These are phyloP conservation scores for Rhododendron vialii DNA, from an alignment of 148 eudicot species.

Conservation along the genomic window DNA sequence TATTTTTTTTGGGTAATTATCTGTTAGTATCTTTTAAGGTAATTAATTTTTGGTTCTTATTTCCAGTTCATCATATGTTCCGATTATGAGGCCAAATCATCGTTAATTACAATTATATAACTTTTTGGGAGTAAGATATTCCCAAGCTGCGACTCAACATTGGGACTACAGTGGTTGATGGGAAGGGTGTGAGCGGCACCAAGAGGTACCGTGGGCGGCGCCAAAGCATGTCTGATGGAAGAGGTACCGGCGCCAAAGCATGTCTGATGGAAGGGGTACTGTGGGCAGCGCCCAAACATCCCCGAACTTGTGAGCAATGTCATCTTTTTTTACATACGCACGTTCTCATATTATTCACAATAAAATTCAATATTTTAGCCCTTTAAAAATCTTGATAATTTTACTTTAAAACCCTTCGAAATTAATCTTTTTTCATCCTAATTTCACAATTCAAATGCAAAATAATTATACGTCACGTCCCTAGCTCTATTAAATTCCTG, in stretches of 20 bases:
- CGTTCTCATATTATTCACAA: neutral
- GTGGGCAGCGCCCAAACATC: neutral
- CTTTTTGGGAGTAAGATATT: neutral
- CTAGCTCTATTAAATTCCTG: neutral
- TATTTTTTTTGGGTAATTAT: no score
- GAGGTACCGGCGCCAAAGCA: neutral
- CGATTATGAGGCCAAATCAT: neutral
- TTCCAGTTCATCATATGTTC: neutral
- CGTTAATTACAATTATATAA: neutral
- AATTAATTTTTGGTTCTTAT: neutral
- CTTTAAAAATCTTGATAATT: neutral
- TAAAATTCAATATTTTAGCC: neutral
- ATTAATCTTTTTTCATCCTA: neutral
- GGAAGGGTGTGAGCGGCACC: no score
- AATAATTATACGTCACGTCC: neutral
- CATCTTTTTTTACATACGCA: neutral
- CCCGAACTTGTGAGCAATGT: neutral
- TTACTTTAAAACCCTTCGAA: neutral
- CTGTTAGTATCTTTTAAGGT: no score
- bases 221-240: neutral
- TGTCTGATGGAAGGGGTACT: neutral
- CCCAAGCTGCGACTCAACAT: no score
- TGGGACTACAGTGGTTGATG: neutral
- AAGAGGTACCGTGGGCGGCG: neutral
- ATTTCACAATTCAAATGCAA: neutral